Evolutionary conservation across 257 asterid species (phyloP).

Genomic region (Jacaranda copaia): DNA sequence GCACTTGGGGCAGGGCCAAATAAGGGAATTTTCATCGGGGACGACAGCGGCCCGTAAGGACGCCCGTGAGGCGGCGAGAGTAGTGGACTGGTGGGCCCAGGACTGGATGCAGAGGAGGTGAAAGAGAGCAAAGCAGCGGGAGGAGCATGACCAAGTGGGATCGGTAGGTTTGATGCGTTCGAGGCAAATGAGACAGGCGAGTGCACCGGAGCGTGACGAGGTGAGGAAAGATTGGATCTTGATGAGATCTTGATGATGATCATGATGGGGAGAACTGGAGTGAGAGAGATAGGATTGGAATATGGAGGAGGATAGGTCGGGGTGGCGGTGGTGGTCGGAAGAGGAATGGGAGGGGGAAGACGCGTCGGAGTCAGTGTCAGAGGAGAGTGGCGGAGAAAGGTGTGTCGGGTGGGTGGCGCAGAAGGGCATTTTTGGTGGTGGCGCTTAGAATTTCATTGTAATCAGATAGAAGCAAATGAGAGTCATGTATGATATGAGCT

Average conservation of each 20-base stretch:
- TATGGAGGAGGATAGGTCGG: constrained; percentile 80
- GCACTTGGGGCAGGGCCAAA: constrained; percentile 98
- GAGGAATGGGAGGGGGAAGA: constrained; percentile 40
- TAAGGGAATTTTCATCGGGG: constrained; percentile 51
- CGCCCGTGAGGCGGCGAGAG: constrained; percentile 80
- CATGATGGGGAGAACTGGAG: constrained; percentile 44
- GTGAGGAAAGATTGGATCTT: constrained; percentile 93
- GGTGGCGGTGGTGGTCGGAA: constrained; percentile 52
- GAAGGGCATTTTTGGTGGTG: constrained; percentile 53
- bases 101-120: constrained; percentile 95
- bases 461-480: too few species aligned
- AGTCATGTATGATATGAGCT: too few species aligned
- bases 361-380: constrained; percentile 68
- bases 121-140: constrained; percentile 86
- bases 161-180: constrained; percentile 83
- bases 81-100: constrained; percentile 85
- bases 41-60: constrained; percentile 69
- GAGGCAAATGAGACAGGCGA: constrained; percentile 97
- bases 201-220: constrained; percentile 87
- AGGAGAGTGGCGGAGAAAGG: constrained; percentile 52
- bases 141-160: constrained; percentile 93
- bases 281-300: constrained; percentile 81
- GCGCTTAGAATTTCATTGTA: background rate
- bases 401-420: constrained; percentile 43
- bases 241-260: constrained; percentile 66